These are phyloP conservation scores for Herpetospermum pedunculosum DNA, from an alignment of 306 rosid genomes.

Conservation along the genomic window DNA sequence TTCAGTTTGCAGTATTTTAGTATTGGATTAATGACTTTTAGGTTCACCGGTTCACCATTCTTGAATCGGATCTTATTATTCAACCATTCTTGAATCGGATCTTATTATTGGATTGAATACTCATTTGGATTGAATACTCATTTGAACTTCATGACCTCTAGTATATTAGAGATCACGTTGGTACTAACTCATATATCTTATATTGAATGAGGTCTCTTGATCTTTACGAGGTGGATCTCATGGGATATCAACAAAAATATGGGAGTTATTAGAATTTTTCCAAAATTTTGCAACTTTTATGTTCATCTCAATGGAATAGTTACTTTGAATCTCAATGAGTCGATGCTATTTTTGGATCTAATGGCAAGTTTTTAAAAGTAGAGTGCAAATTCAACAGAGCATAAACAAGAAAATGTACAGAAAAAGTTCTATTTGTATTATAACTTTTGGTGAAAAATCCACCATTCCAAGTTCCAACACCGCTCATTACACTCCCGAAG, in stretches of 20 bases:
- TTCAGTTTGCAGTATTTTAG: neutral
- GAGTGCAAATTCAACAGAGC: neutral
- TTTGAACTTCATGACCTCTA: too few relatives aligned
- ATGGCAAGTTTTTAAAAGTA: neutral
- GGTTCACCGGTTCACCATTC: too few relatives aligned
- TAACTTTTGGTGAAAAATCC: neutral
- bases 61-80: too few relatives aligned
- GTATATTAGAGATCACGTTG: too few relatives aligned
- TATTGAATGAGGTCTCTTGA: too few relatives aligned
- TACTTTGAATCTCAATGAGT: neutral
- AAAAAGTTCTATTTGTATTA: neutral
- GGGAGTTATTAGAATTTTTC: neutral
- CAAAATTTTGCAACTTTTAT: neutral
- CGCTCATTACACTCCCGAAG: conserved; percentile 1
- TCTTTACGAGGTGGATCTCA: too few relatives aligned
- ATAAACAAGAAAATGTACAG: neutral
- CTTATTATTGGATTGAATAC: too few relatives aligned
- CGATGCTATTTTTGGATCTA: too few relatives aligned
- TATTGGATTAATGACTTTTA: too few relatives aligned
- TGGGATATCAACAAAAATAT: neutral
- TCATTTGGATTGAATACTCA: too few relatives aligned
- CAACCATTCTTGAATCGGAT: too few relatives aligned
- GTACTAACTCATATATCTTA: too few relatives aligned
- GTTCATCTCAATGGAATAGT: neutral
- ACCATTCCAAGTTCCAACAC: neutral